phyloP scores from a whole-genome alignment of 2,329 filamentous ascomycete genomes.

The Ascochyta viciae-villosae region DNA sequence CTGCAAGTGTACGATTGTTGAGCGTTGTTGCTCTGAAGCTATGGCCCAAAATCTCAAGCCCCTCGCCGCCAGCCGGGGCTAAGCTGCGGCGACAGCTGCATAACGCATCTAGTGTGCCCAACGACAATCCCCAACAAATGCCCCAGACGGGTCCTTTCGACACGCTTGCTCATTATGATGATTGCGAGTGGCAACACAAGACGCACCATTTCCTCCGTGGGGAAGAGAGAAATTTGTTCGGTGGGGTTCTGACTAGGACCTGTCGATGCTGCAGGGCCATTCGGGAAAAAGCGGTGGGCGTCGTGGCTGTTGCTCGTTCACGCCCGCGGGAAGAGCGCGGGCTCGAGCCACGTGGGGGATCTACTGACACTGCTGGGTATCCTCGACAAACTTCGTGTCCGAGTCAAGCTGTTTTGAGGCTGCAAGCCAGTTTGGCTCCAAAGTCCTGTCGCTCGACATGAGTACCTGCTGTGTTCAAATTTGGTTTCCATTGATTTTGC shows the following conservation, averaged over 20 bases:
- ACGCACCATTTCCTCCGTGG: slow-evolving; percentile 15
- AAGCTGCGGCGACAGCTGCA: slow-evolving; percentile 22
- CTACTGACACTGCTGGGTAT: slow-evolving; percentile 19
- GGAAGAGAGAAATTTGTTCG: slow-evolving; percentile 1
- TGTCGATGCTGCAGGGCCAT: slow-evolving; percentile 1
- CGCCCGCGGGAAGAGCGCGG: slow-evolving; percentile 11
- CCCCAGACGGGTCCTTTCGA: slow-evolving; percentile 23
- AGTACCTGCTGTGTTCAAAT: slow-evolving; percentile 1
- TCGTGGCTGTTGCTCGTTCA: slow-evolving; percentile 15
- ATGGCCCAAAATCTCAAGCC: slow-evolving; percentile 30
- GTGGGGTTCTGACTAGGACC: not conserved
- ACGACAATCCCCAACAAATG: slow-evolving; percentile 30
- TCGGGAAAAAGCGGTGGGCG: slow-evolving; percentile 13
- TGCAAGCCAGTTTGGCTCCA: not conserved
- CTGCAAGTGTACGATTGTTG: slow-evolving; percentile 42
- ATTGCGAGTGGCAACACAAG: slow-evolving; percentile 26
- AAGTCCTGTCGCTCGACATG: not conserved
- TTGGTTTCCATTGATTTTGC: not conserved
- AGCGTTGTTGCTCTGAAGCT: slow-evolving; percentile 21
- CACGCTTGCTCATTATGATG: slow-evolving; percentile 5
- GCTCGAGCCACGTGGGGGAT: slow-evolving; percentile 20
- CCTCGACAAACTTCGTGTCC: slow-evolving; percentile 14
- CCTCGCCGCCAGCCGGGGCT: slow-evolving; percentile 25
- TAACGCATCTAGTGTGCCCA: slow-evolving; percentile 21
- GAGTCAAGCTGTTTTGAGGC: slow-evolving; percentile 5